A percentile compares a stretch with the other conserved stretches of the same genome.
phyloP scores from a whole-genome alignment of 805 yeast species.

The Metschnikowia peoriensis region DNA sequence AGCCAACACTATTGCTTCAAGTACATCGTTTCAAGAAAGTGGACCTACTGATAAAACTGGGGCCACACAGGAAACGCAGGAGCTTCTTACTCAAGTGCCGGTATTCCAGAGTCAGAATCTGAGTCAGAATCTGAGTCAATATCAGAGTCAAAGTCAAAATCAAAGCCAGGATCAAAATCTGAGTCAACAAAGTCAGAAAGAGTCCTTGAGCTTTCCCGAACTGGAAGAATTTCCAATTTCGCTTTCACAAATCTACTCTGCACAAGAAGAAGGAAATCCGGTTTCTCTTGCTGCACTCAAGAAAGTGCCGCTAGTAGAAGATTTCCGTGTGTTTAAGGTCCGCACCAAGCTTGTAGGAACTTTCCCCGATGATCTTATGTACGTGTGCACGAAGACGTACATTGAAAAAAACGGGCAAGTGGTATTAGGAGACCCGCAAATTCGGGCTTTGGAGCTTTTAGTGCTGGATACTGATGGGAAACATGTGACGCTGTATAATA shows the following conservation, averaged over 20 bases:
- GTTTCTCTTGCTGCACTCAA: slow-evolving; percentile 5
- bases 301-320: slow-evolving; percentile 1
- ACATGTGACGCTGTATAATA: slow-evolving; percentile 2
- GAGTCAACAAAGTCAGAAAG: too few species aligned
- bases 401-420: slow-evolving; percentile 5
- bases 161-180: background rate
- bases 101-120: background rate
- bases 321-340: slow-evolving; percentile 16
- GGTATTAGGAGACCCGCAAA: slow-evolving; percentile 24
- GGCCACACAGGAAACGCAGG: background rate
- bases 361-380: slow-evolving; percentile 26
- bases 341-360: slow-evolving; percentile 23
- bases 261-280: background rate
- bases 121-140: background rate
- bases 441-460: slow-evolving; percentile 25
- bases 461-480: slow-evolving; percentile 16
- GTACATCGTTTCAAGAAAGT: background rate
- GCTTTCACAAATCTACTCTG: background rate
- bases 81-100: slow-evolving; percentile 12
- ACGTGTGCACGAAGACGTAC: slow-evolving; percentile 30
- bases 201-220: background rate
- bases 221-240: background rate
- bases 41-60: background rate
- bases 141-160: background rate
- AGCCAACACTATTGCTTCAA: background rate